Evolutionary conservation across 2,329 filamentous ascomycete species (phyloP), one percentile per base, ranked within the genome.

Genomic region (Apiospora saccharicola): DNA sequence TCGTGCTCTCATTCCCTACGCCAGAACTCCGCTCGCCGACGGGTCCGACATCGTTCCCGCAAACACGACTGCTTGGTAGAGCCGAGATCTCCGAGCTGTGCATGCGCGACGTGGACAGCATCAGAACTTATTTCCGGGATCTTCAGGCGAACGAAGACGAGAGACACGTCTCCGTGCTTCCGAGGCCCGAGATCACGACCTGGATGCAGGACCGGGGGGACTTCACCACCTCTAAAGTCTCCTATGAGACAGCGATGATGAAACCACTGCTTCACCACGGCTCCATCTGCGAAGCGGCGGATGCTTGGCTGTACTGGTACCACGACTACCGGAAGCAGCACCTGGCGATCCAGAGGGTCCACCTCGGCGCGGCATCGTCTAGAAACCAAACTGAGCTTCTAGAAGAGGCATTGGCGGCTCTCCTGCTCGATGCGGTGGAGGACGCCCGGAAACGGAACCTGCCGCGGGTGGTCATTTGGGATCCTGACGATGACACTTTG

Each of bases 221-320:
- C 12, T 44, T 46, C 16, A 30, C 34, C 13, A 10, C 67, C 2
- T 14, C 19, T n/a, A n/a, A n/a, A n/a, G n/a, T n/a, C n/a, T n/a
- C n/a, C n/a, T n/a, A n/a, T n/a, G n/a, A n/a, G n/a, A n/a, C n/a
- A n/a, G n/a, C n/a, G n/a, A n/a, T 4, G 6, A 41, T 10, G 37
- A 41, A 5, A 10, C 37, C 37, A 26, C 41, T 41, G 26, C 14
- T 4, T 10, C 24, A 30, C 30, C 67, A 68, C 26, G 67, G 67
- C 8, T 30, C 41, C 2, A 19, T 68, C 67, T 68, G 67, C 16
- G 67, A 47, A 19, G 12, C 67, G 10, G 12, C 12, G 19, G 22
- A 68, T 13, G 30, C 41, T 13, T 68, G 67, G 67, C 14, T 68
- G 5, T 68, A 68, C 67, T 68, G 67, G 67, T 37, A 46, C 13